phyloP scores from a whole-genome alignment of 2,329 filamentous ascomycete species.

The Coniochaeta prunicola region DNA sequence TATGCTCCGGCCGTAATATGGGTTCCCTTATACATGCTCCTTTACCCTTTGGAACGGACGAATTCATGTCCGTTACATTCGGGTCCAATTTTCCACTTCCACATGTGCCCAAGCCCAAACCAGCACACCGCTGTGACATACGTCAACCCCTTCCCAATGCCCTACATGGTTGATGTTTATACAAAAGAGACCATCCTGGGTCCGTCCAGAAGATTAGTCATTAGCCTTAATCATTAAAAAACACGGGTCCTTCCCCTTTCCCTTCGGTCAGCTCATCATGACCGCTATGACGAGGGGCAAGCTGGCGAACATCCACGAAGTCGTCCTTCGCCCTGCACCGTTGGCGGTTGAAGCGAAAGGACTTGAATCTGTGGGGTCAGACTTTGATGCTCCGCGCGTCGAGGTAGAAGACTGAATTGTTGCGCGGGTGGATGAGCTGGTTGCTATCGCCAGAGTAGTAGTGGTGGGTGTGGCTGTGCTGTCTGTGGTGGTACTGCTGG shows the following conservation, averaged over 20 bases:
- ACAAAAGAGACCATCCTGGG: neutral
- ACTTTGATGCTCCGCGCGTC: conserved; percentile 5
- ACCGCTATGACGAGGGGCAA: conserved; percentile 6
- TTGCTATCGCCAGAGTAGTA: neutral
- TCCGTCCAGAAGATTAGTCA: neutral
- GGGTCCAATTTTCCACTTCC: no score
- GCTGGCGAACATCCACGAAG: neutral
- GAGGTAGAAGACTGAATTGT: conserved; percentile 4
- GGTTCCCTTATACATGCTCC: neutral
- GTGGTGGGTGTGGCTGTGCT: neutral
- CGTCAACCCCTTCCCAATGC: neutral
- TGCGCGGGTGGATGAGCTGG: neutral
- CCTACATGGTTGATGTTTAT: neutral
- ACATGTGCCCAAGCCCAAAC: neutral
- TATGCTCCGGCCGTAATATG: neutral
- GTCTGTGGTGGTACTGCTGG: conserved; percentile 8
- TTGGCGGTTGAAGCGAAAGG: conserved; percentile 17
- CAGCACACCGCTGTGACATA: neutral
- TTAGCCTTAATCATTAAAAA: neutral
- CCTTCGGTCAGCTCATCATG: neutral
- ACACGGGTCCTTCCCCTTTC: neutral
- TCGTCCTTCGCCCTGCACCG: neutral
- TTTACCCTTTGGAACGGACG: neutral
- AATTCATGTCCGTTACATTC: no score
- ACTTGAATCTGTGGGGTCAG: conserved; percentile 15